Conservation (phyloP, 1,284 basidiomycete species). For the Ceratobasidium theobromae region DNA sequence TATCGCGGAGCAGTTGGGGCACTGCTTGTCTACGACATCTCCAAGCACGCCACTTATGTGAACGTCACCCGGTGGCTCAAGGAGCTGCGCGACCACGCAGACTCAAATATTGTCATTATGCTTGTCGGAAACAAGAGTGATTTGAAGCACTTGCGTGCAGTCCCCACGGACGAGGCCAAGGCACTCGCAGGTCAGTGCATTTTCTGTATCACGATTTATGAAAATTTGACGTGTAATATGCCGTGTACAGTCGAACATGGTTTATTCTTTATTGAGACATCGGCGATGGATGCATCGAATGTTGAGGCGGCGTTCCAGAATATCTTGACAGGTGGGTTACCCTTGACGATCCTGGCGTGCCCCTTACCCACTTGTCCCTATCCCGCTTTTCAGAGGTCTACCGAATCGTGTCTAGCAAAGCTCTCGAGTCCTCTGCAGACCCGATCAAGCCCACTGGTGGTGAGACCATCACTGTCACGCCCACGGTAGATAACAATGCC, state of each 20-base stretch:
- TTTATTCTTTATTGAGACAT: slow-evolving; percentile 97
- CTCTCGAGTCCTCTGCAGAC: slow-evolving; percentile 79
- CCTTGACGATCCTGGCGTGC: neutral
- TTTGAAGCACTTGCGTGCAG: slow-evolving; percentile 61
- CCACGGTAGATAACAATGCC: slow-evolving; percentile 48
- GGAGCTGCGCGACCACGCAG: slow-evolving; percentile 92
- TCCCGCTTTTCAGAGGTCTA: slow-evolving; percentile 74
- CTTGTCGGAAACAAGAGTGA: slow-evolving; percentile 68
- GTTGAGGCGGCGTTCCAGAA: slow-evolving; percentile 98
- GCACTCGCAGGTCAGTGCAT: slow-evolving; percentile 69
- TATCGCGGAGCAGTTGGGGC: slow-evolving; percentile 98
- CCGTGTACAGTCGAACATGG: slow-evolving; percentile 67
- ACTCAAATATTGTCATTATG: slow-evolving; percentile 94
- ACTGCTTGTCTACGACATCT: slow-evolving; percentile 89
- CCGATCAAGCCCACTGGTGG: slow-evolving; percentile 66
- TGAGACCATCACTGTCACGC: slow-evolving; percentile 75
- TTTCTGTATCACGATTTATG: neutral
- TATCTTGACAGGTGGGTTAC: slow-evolving; percentile 81
- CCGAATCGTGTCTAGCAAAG: slow-evolving; percentile 87
- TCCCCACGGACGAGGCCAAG: slow-evolving; percentile 76
- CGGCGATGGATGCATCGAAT: slow-evolving; percentile 98
- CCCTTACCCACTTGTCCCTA: neutral
- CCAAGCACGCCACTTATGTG: slow-evolving; percentile 93
- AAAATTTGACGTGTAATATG: slow-evolving; percentile 38
- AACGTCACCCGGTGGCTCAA: slow-evolving; percentile 98